phyloP scores from a whole-genome alignment of 495 filamentous ascomycete species.

The Penicillium paradoxum region DNA sequence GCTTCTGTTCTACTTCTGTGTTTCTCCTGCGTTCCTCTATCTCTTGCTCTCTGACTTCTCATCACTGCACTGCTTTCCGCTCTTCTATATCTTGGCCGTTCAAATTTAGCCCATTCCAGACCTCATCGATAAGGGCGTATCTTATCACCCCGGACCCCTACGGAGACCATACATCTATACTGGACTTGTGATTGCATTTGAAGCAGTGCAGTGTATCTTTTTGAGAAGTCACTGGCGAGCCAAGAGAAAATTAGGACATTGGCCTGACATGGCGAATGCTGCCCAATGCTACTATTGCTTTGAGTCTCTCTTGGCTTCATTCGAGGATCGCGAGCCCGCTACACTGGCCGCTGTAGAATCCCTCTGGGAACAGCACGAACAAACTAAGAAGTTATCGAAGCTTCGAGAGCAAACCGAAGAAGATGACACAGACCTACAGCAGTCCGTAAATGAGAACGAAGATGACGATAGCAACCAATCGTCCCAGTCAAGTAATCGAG shows the following conservation, averaged over 20 bases:
- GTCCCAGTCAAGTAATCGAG: conserved; percentile 12
- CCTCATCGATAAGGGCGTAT: conserved; percentile 9
- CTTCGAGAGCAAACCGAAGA: conserved; percentile 21
- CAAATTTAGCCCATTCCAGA: neutral
- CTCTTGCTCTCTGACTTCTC: neutral
- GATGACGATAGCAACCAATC: conserved; percentile 25
- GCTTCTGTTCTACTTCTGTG: neutral
- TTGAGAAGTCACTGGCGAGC: neutral
- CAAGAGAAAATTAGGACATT: neutral
- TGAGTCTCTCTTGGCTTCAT: conserved; percentile 66
- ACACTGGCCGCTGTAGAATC: conserved; percentile 62
- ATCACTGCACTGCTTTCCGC: neutral
- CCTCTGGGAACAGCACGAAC: conserved; percentile 59
- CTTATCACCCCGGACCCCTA: conserved; percentile 15
- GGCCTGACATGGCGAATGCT: conserved; percentile 68
- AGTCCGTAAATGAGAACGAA: conserved; percentile 25
- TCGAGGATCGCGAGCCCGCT: conserved; percentile 54
- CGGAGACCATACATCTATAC: conserved; percentile 4
- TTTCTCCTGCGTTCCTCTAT: neutral
- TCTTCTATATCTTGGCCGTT: neutral
- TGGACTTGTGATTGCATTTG: conserved; percentile 1
- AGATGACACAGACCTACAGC: conserved; percentile 13
- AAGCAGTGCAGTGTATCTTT: conserved; percentile 3
- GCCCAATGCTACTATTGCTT: conserved; percentile 91
- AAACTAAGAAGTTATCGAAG: conserved; percentile 35